Percentiles rank a stretch among this genome's conserved stretches.
These are phyloP conservation scores for Trichoderma reesei DNA, from an alignment of 495 filamentous ascomycete species.

Conservation along the genomic window DNA sequence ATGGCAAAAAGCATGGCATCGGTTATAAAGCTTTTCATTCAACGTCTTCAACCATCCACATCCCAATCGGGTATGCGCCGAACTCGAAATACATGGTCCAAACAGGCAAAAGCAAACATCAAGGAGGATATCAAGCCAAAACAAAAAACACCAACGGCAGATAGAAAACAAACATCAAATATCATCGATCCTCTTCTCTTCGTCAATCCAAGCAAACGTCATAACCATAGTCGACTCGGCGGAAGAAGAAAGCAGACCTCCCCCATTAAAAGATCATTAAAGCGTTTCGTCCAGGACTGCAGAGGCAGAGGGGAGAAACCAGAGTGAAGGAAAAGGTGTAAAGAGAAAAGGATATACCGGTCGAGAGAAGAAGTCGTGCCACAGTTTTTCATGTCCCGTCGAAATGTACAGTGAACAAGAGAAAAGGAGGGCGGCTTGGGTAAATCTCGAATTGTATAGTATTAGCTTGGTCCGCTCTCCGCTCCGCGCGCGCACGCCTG, in stretches of 20 bases:
- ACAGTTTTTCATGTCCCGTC: not conserved
- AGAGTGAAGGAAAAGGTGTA: not conserved
- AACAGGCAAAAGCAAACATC: constrained; percentile 1
- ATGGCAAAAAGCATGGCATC: not conserved
- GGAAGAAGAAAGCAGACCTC: not conserved
- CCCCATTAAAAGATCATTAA: constrained; percentile 8
- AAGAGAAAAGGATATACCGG: constrained; percentile 1
- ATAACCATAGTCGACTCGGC: not conserved
- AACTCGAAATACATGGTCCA: not conserved
- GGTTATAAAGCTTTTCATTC: too few relatives aligned
- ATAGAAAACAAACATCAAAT: not conserved
- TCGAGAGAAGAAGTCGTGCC: not conserved
- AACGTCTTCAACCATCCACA: not conserved
- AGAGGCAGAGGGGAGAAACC: not conserved
- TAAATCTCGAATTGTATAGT: constrained; percentile 3
- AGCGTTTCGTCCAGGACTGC: constrained; percentile 1
- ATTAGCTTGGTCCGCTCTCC: constrained; percentile 8
- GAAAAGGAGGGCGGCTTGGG: not conserved
- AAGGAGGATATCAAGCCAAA: constrained; percentile 5
- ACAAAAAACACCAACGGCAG: not conserved
- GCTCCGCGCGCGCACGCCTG: not conserved
- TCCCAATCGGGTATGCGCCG: not conserved
- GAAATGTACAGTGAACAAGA: not conserved
- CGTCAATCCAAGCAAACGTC: constrained; percentile 8
- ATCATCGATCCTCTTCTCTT: constrained; percentile 7